Evolutionary conservation across 2,329 filamentous ascomycete species (phyloP).

Genomic region (Fusarium newnesense): DNA sequence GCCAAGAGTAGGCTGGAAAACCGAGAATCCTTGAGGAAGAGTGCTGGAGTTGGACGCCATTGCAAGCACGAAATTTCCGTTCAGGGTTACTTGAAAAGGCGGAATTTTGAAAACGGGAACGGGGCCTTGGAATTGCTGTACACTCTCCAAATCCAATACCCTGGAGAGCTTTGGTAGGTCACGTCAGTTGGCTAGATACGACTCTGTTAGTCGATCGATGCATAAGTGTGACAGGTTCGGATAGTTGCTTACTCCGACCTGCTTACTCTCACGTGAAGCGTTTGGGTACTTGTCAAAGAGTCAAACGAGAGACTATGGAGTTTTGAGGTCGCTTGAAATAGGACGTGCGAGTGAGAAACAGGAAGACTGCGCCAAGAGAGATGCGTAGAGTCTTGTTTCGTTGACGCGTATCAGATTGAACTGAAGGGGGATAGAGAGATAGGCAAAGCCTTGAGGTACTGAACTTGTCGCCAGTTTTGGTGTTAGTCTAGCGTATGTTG

Average conservation of each 20-base stretch:
- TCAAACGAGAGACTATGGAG: conserved; percentile 8
- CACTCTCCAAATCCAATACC: conserved; percentile 18
- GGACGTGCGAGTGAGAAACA: conserved; percentile 8
- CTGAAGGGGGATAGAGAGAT: conserved; percentile 5
- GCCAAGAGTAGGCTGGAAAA: conserved; percentile 68
- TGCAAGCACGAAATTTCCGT: conserved; percentile 17
- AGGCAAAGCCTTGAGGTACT: conserved; percentile 33
- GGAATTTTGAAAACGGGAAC: conserved; percentile 16
- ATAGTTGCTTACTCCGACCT: conserved; percentile 38
- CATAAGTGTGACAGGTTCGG: conserved; percentile 14
- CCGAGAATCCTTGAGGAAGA: conserved; percentile 63
- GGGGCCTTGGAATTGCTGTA: conserved; percentile 6
- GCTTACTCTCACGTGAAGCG: conserved; percentile 35
- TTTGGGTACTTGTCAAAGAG: conserved; percentile 2
- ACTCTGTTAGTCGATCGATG: conserved; percentile 17
- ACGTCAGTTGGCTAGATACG: conserved; percentile 8
- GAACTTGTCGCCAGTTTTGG: conserved; percentile 33
- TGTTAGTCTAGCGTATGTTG: neutral
- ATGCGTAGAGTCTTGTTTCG: conserved; percentile 16
- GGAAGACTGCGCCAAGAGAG: conserved; percentile 10
- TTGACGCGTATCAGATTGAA: conserved; percentile 14
- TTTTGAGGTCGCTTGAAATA: conserved; percentile 24
- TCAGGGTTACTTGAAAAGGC: conserved; percentile 5
- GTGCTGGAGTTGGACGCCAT: conserved; percentile 43
- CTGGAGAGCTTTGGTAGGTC: neutral